Base-by-base conservation (phyloP, 306 rosid genomes). In the Vigna mungo region DNA sequence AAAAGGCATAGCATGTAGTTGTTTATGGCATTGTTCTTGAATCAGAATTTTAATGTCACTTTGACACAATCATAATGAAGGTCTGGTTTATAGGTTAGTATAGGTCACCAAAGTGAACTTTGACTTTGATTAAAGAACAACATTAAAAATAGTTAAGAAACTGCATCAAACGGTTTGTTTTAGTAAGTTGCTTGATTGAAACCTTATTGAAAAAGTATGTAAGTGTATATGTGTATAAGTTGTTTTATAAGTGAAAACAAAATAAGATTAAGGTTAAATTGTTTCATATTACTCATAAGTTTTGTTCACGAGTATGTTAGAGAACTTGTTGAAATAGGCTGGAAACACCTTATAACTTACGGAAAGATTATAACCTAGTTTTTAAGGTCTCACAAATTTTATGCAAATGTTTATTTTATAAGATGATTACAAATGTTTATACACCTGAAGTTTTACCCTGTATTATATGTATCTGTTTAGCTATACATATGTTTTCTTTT, bases 401-500 rank as follows among this genome's bases (percentile, higher is more conserved):
- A 46, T 14, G 3, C n/a, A 13, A 4, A 16, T 46, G n/a, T 6
- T 46, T 46, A 44, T 44, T 5, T 14, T 46, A 46, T 11, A 21
- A 21, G 23, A 21, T 11, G 15, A 44, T 5, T 44, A 3, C 49
- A 44, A 44, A 44, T 44, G 49, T 46, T 14, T 14, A 12, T 11
- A 46, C n/a, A 46, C 51, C 51, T 46, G 13, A 18, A 9, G 60
- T 30, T 60, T 30, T 61, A 11, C n/a, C 13, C 44, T 6, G 36
- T 32, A 32, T 36, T 14, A 68, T 56, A 30, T 8, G 52, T 7
- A 17, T 68, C 59, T 63, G 53, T 17, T 18, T 49, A 32, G 44
- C 52, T 51, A 10, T 9, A 62, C 36, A 78, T 36, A 54, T 68
- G 27, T 2, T 81, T 63, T 78, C 32, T 55, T 74, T 68, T 46